These are phyloP conservation scores for Penicillium cinerascens DNA, from an alignment of 495 filamentous ascomycete genomes.

Conservation along the genomic window DNA sequence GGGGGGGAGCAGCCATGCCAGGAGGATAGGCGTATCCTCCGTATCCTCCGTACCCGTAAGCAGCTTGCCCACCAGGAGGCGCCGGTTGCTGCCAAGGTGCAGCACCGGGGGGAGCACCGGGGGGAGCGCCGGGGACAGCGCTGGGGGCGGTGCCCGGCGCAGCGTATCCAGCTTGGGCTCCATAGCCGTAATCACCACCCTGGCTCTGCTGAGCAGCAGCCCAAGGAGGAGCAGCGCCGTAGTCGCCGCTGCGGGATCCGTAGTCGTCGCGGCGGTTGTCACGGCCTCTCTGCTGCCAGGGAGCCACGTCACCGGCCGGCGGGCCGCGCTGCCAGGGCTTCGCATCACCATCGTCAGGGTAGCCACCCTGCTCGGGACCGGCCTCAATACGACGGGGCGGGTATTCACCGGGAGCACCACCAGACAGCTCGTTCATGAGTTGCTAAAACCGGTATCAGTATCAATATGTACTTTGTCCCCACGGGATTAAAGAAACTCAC, in stretches of 20 bases:
- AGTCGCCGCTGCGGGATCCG: slow-evolving; percentile 34
- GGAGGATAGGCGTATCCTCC: slow-evolving; percentile 49
- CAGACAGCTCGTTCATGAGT: slow-evolving; percentile 96
- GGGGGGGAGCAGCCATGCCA: slow-evolving; percentile 64
- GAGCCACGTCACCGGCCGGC: slow-evolving; percentile 82
- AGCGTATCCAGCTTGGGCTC: slow-evolving; percentile 32
- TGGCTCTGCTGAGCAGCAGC: slow-evolving; percentile 37
- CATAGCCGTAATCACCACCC: slow-evolving; percentile 52
- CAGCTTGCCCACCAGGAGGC: slow-evolving; percentile 45
- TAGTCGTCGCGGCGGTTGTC: slow-evolving; percentile 56
- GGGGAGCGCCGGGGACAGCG: slow-evolving; percentile 27
- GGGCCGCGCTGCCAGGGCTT: slow-evolving; percentile 85
- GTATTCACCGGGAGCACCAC: slow-evolving; percentile 61
- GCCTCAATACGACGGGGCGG: slow-evolving; percentile 83
- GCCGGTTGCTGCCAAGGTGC: slow-evolving; percentile 66
- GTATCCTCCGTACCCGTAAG: slow-evolving; percentile 55
- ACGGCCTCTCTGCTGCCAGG: slow-evolving; percentile 61
- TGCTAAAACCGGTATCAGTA: slow-evolving; percentile 56
- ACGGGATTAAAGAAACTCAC: slow-evolving; percentile 48
- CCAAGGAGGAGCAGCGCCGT: slow-evolving; percentile 51
- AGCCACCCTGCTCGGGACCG: slow-evolving; percentile 56
- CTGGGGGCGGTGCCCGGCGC: too few relatives aligned
- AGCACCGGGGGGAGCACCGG: slow-evolving; percentile 30
- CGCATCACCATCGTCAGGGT: slow-evolving; percentile 52
- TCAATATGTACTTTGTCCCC: background rate